Percentiles rank a stretch among this genome's conserved stretches.
Evolutionary conservation across 176 grass and related monocot species (phyloP).

Genomic region (Eragrostis nindensis): DNA sequence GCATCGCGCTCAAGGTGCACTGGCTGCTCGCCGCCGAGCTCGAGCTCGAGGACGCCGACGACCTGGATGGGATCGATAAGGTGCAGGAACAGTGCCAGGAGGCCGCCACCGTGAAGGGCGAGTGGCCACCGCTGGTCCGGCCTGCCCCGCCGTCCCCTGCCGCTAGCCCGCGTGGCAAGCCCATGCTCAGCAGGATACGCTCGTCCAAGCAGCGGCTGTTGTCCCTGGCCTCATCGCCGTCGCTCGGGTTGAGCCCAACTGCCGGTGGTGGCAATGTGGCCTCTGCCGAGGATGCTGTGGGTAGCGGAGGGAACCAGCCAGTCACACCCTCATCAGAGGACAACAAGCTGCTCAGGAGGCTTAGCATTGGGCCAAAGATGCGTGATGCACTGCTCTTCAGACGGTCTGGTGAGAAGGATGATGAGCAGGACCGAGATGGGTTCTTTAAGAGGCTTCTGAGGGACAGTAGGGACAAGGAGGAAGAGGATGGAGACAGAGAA

Average conservation of each 20-base stretch:
- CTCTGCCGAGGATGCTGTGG: conserved; percentile 37
- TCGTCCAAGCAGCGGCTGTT: conserved; percentile 86
- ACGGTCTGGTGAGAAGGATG: conserved; percentile 84
- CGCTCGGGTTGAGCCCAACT: conserved; percentile 50
- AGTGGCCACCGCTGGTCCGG: conserved; percentile 69
- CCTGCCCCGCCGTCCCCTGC: conserved; percentile 49
- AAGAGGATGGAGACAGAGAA: conserved; percentile 75
- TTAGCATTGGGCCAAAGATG: conserved; percentile 86
- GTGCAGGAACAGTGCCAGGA: conserved; percentile 94
- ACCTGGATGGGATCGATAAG: conserved; percentile 68
- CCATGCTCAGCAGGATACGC: conserved; percentile 85
- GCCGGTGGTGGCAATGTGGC: conserved; percentile 45
- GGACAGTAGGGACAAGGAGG: conserved; percentile 81
- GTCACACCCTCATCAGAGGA: conserved; percentile 65
- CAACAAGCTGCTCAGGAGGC: conserved; percentile 85
- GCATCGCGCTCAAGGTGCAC: conserved; percentile 97
- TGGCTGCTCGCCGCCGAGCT: conserved; percentile 92
- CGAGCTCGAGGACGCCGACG: conserved; percentile 83
- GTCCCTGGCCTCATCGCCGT: conserved; percentile 71
- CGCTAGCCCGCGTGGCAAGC: conserved; percentile 72
- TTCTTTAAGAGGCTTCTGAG: conserved; percentile 93
- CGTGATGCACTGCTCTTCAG: conserved; percentile 85
- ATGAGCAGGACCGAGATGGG: conserved; percentile 79
- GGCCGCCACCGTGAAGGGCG: conserved; percentile 74
- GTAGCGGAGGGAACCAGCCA: conserved; percentile 53